These are phyloP conservation scores for Euryodendron excelsum DNA, from an alignment of 148 eudicot genomes.

Conservation along the genomic window DNA sequence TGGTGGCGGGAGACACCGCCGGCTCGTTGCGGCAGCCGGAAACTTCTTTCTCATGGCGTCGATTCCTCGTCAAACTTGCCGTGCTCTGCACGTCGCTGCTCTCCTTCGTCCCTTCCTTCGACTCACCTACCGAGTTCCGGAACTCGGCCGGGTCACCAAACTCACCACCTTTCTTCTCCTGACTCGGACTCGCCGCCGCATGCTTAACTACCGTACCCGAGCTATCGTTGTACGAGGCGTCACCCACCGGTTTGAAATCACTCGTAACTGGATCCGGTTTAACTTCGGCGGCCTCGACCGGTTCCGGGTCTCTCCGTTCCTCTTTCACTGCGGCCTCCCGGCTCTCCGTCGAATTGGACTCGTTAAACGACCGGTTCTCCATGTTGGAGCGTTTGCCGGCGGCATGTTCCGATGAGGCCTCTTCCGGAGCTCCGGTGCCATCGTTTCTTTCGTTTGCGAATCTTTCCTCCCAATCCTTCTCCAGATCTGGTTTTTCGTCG, in stretches of 20 bases:
- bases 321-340: slow-evolving; percentile 7
- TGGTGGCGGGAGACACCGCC: slow-evolving; percentile 18
- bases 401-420: background rate
- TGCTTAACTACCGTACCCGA: slow-evolving; percentile 25
- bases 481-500: slow-evolving; percentile 31
- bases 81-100: slow-evolving; percentile 43
- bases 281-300: slow-evolving; percentile 3
- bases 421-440: background rate
- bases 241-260: slow-evolving; percentile 23
- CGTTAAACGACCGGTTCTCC: slow-evolving; percentile 36
- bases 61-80: slow-evolving; percentile 23
- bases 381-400: slow-evolving; percentile 17
- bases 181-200: slow-evolving; percentile 14
- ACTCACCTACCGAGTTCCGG: slow-evolving; percentile 20
- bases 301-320: background rate
- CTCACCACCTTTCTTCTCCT: slow-evolving; percentile 20
- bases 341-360: slow-evolving; percentile 38
- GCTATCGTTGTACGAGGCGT: slow-evolving; percentile 38
- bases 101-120: slow-evolving; percentile 24
- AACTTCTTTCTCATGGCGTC: slow-evolving; percentile 8
- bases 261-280: slow-evolving; percentile 21
- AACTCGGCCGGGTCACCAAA: slow-evolving; percentile 24
- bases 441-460: slow-evolving; percentile 10
- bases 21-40: slow-evolving; percentile 21
- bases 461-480: slow-evolving; percentile 22